These are phyloP conservation scores for Pisolithus thermaeus DNA, from an alignment of 1,284 basidiomycete genomes.

Conservation along the genomic window DNA sequence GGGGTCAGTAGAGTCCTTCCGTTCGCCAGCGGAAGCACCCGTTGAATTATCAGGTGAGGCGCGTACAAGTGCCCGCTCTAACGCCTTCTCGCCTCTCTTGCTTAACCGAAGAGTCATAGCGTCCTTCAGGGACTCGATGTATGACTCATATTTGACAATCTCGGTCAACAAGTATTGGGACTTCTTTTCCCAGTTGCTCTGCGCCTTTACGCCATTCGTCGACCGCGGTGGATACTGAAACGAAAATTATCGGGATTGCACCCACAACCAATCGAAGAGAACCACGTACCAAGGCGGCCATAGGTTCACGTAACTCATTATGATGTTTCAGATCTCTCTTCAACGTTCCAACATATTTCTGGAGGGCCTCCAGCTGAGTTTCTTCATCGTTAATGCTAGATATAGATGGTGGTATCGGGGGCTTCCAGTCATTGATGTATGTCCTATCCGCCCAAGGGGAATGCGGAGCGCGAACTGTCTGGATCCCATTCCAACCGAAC, in stretches of 20 bases:
- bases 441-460: slow-evolving; percentile 73
- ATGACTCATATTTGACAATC: slow-evolving; percentile 94
- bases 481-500: slow-evolving; percentile 59
- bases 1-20: slow-evolving; percentile 38
- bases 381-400: slow-evolving; percentile 89
- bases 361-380: slow-evolving; percentile 80
- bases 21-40: slow-evolving; percentile 35
- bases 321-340: slow-evolving; percentile 80
- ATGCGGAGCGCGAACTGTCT: slow-evolving; percentile 54
- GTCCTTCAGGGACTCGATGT: slow-evolving; percentile 80
- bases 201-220: slow-evolving; percentile 70
- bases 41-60: slow-evolving; percentile 29
- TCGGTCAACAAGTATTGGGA: slow-evolving; percentile 85
- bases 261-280: slow-evolving; percentile 7
- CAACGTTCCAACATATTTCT: slow-evolving; percentile 72
- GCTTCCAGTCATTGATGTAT: slow-evolving; percentile 93
- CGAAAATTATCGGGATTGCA: neutral
- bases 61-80: slow-evolving; percentile 67
- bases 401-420: slow-evolving; percentile 78
- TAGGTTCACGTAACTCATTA: slow-evolving; percentile 79
- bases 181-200: slow-evolving; percentile 90
- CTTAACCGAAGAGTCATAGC: slow-evolving; percentile 80
- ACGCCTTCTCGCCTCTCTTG: slow-evolving; percentile 80
- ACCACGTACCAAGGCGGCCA: slow-evolving; percentile 69
- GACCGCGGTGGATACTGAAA: slow-evolving; percentile 73